Evolutionary conservation across 352 stramenopile species (phyloP).

Genomic region (Phytophthora cryptogea): DNA sequence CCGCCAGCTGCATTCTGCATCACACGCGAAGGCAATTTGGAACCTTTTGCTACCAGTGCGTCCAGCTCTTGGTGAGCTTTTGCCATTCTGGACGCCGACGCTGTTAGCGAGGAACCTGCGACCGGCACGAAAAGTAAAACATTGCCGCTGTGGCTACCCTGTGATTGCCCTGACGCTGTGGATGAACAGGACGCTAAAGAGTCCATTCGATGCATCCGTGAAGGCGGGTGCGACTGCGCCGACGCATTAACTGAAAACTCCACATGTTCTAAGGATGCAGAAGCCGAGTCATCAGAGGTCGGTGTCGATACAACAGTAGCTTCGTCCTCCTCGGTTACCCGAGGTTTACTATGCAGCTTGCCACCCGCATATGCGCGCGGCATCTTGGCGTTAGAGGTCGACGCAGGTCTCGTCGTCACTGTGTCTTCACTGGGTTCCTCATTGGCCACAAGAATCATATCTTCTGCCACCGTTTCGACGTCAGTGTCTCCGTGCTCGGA

Average conservation of each 20-base stretch:
- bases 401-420: conserved; percentile 16
- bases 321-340: conserved; percentile 31
- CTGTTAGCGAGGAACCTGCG: conserved; percentile 65
- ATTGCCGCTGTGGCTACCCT: conserved; percentile 44
- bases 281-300: conserved; percentile 33
- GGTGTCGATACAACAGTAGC: conserved; percentile 31
- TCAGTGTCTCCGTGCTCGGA: conserved; percentile 13
- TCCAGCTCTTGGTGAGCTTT: conserved; percentile 65
- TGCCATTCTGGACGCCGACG: conserved; percentile 64
- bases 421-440: conserved; percentile 8
- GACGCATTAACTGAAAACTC: not conserved
- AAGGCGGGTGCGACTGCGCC: conserved; percentile 5
- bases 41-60: conserved; percentile 50
- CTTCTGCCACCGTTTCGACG: not conserved
- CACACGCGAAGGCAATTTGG: conserved; percentile 59
- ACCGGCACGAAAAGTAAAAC: conserved; percentile 76
- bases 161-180: conserved; percentile 29
- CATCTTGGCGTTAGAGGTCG: conserved; percentile 37
- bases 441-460: conserved; percentile 4
- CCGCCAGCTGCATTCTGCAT: conserved; percentile 24
- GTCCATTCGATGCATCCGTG: conserved; percentile 26
- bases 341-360: conserved; percentile 26
- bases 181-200: conserved; percentile 37
- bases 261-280: conserved; percentile 22
- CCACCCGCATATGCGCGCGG: conserved; percentile 36